Conservation (phyloP, 352 stramenopile species). For the Pythium angustatum region DNA sequence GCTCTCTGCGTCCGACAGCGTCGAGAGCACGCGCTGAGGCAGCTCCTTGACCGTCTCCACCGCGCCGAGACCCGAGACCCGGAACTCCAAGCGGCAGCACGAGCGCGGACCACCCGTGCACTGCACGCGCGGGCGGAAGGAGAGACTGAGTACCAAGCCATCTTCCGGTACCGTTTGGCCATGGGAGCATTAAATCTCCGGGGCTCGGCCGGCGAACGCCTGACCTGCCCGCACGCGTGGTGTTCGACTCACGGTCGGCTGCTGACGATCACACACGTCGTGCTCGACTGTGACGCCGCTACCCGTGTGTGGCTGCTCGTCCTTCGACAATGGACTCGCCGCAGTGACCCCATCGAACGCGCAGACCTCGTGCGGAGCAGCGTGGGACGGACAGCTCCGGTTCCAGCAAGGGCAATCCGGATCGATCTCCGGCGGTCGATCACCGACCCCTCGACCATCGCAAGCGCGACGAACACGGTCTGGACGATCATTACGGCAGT, state of each 20-base stretch:
- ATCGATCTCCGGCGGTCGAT: background rate
- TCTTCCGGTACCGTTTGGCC: background rate
- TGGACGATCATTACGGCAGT: background rate
- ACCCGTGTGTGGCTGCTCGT: background rate
- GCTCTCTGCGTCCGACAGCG: background rate
- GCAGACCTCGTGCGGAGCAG: background rate
- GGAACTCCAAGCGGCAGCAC: background rate
- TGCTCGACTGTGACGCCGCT: background rate
- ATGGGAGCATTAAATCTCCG: background rate
- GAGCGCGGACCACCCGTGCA: too few species aligned
- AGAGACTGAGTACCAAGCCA: background rate
- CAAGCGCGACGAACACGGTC: background rate
- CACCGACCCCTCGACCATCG: background rate
- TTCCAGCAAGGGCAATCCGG: slow-evolving; percentile 1
- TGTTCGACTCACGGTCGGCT: background rate
- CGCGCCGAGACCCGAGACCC: background rate
- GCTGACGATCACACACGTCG: background rate
- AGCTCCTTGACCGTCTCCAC: background rate
- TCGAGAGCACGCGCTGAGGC: background rate
- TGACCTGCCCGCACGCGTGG: background rate
- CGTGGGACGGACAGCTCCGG: background rate
- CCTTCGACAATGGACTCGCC: background rate
- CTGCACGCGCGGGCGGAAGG: background rate
- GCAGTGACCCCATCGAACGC: background rate
- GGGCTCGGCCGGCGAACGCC: background rate